Evolutionary conservation across 2,329 filamentous ascomycete species (phyloP).

Genomic region (Domatiomyces globalis): DNA sequence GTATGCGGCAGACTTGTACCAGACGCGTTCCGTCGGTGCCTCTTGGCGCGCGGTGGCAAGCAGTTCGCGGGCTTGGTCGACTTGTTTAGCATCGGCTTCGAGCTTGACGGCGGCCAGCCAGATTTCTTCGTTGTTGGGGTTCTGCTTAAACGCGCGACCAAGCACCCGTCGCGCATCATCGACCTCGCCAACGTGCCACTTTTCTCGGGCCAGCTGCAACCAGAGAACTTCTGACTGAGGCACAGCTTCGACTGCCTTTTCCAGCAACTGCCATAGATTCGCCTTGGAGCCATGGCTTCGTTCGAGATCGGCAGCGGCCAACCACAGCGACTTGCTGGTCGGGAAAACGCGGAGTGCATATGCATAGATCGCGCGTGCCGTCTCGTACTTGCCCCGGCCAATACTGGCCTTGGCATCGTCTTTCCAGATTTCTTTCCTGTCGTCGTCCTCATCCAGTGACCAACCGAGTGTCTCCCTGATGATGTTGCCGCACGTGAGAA

Average conservation of each 20-base stretch:
- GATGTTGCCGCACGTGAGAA: slow-evolving; percentile 76
- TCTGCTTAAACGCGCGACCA: slow-evolving; percentile 80
- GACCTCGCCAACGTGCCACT: slow-evolving; percentile 76
- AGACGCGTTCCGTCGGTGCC: slow-evolving; percentile 88
- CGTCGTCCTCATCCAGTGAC: slow-evolving; percentile 87
- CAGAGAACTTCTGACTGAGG: slow-evolving; percentile 83
- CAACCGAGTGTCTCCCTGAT: slow-evolving; percentile 87
- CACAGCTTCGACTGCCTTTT: slow-evolving; percentile 87
- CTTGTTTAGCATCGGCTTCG: slow-evolving; percentile 76
- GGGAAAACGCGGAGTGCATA: slow-evolving; percentile 82
- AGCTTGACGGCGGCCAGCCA: slow-evolving; percentile 94
- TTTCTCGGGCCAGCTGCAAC: slow-evolving; percentile 93
- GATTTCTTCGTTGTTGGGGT: slow-evolving; percentile 94
- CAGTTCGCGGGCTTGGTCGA: slow-evolving; percentile 66
- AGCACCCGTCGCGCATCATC: slow-evolving; percentile 77
- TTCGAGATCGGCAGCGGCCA: slow-evolving; percentile 81
- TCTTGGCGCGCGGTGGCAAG: slow-evolving; percentile 71
- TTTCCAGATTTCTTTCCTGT: slow-evolving; percentile 89
- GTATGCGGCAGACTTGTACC: slow-evolving; percentile 91
- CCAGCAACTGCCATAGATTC: slow-evolving; percentile 67
- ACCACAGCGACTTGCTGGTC: slow-evolving; percentile 76
- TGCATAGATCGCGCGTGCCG: slow-evolving; percentile 82
- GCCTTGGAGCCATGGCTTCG: slow-evolving; percentile 76
- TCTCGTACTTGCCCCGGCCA: slow-evolving; percentile 69
- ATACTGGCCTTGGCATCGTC: slow-evolving; percentile 80